These are phyloP conservation scores for Senecio squalidus DNA, from an alignment of 140 eudicot species.

Conservation along the genomic window DNA sequence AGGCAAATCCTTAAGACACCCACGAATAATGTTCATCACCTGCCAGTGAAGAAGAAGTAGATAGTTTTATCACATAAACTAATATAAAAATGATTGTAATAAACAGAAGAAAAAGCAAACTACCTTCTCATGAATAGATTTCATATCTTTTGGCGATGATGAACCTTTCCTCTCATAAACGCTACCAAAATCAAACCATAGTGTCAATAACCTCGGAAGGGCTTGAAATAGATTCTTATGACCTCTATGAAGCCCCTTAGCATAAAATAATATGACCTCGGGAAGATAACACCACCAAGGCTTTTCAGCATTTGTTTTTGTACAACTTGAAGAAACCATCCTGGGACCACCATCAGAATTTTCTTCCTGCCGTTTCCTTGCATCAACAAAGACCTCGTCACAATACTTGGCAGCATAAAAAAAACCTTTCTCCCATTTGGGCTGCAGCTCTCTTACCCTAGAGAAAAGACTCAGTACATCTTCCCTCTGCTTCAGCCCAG, in stretches of 20 bases:
- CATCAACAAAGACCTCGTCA: conserved; percentile 95
- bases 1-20: conserved; percentile 88
- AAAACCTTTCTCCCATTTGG: conserved; percentile 97
- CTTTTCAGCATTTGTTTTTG: conserved; percentile 47
- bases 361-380: conserved; percentile 89
- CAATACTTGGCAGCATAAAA: conserved; percentile 88
- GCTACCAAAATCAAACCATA: conserved; percentile 97
- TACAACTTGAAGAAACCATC: conserved; percentile 45
- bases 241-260: conserved; percentile 98
- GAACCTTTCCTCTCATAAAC: conserved; percentile 57
- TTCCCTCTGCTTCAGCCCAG: conserved; percentile 93
- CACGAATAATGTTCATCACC: conserved; percentile 85
- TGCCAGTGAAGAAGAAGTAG: conserved; percentile 25
- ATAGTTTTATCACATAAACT: not conserved
- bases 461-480: conserved; percentile 79
- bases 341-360: conserved; percentile 44
- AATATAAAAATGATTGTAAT: not conserved
- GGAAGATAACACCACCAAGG: conserved; percentile 90
- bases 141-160: conserved; percentile 70
- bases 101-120: conserved; percentile 3
- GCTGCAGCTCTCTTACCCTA: conserved; percentile 93
- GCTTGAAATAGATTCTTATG: conserved; percentile 98
- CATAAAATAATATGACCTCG: conserved; percentile 79
- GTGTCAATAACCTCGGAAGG: conserved; percentile 89
- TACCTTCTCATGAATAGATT: conserved; percentile 63